A percentile compares a stretch with the other conserved stretches of the same genome.
These are phyloP conservation scores for Xylaria telfairii DNA, from an alignment of 495 filamentous ascomycete species.

Conservation along the genomic window DNA sequence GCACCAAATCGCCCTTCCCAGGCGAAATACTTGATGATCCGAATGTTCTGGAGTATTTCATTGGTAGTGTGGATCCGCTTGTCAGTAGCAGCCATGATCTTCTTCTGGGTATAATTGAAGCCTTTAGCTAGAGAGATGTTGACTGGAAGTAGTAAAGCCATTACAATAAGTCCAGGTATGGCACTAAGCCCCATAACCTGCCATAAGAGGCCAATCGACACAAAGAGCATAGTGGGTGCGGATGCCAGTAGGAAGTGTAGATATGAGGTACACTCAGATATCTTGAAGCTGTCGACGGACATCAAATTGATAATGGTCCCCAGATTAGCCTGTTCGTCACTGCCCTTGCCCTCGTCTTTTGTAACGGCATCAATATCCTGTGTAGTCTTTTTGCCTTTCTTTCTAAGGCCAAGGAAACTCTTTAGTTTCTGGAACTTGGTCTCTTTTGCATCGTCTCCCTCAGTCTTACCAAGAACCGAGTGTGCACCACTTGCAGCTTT, in stretches of 20 bases:
- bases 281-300: conserved; percentile 99
- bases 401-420: conserved; percentile 64
- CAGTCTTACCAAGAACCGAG: conserved; percentile 63
- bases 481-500: conserved; percentile 83
- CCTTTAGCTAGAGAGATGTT: conserved; percentile 85
- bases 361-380: conserved; percentile 38
- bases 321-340: conserved; percentile 80
- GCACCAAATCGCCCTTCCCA: conserved; percentile 94
- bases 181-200: conserved; percentile 89
- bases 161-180: conserved; percentile 90
- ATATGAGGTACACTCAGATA: conserved; percentile 90
- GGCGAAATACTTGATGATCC: conserved; percentile 99
- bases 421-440: conserved; percentile 57
- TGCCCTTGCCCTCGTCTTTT: conserved; percentile 44
- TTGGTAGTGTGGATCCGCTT: conserved; percentile 96
- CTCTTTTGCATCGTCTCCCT: conserved; percentile 42
- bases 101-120: conserved; percentile 84
- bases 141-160: conserved; percentile 85
- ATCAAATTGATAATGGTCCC: conserved; percentile 99
- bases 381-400: conserved; percentile 55
- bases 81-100: conserved; percentile 93
- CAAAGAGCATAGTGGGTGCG: conserved; percentile 80
- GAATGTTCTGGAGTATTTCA: conserved; percentile 95
- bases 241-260: conserved; percentile 88
- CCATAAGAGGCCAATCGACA: conserved; percentile 77